Evolutionary conservation across 208 protist genomes (phyloP).

Genomic region (Wallacemonas sp.): DNA sequence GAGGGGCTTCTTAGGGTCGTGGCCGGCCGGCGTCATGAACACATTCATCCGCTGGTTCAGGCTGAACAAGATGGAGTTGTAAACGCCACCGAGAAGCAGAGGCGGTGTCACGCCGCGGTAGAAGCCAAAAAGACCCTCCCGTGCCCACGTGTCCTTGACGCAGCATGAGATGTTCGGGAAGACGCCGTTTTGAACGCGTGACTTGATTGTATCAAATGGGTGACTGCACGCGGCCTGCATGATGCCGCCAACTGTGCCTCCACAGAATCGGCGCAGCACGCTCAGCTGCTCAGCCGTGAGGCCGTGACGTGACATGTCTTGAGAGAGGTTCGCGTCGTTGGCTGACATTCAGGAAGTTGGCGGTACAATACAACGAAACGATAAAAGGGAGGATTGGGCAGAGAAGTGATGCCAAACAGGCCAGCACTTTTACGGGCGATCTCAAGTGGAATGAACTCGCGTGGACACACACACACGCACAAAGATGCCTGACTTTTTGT

Average conservation of each 20-base stretch:
- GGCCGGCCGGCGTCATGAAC: slow-evolving; percentile 36
- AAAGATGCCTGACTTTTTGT: no score
- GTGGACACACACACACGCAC: no score
- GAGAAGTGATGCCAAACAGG: no score
- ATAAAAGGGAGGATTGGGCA: no score
- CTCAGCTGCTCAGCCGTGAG: slow-evolving; percentile 26
- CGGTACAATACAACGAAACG: no score
- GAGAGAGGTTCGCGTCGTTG: not conserved
- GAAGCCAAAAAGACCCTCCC: slow-evolving; percentile 62
- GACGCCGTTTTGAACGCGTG: slow-evolving; percentile 62
- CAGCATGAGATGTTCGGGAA: slow-evolving; percentile 49
- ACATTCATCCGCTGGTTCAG: slow-evolving; percentile 66
- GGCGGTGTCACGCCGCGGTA: slow-evolving; percentile 61
- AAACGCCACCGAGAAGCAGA: slow-evolving; percentile 54
- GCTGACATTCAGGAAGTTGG: no score
- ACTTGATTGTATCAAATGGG: slow-evolving; percentile 77
- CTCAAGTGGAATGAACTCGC: no score
- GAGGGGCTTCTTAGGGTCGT: slow-evolving; percentile 22
- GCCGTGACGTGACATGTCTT: not conserved
- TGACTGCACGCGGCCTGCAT: slow-evolving; percentile 66
- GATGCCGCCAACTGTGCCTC: slow-evolving; percentile 60
- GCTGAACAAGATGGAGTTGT: slow-evolving; percentile 75
- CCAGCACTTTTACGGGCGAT: no score
- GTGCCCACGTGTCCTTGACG: slow-evolving; percentile 35
- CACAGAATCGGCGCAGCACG: slow-evolving; percentile 47